Base-by-base conservation (phyloP, 768 basidiomycete genomes). In the Trametes meyenii region DNA sequence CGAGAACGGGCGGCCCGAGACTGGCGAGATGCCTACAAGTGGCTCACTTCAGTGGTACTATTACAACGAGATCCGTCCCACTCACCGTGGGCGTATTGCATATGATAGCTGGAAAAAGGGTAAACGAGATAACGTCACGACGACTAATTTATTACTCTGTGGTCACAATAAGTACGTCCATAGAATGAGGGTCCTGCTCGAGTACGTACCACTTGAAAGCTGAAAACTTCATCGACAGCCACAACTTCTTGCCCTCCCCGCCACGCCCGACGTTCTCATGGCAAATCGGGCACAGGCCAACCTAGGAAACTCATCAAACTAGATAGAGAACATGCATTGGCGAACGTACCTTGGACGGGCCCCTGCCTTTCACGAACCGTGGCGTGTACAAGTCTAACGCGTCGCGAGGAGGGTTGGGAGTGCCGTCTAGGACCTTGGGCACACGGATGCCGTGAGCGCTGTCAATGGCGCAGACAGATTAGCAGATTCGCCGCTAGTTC, bases 271-370 rank as follows among this genome's bases (percentile, higher is more conserved):
- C 70, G 39, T 77, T 72, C 72, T 92, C 90, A 43, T 84, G 71
- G 67, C 92, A 94, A 50, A 93, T 82, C 0, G 92, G 92, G 66
- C 92, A 94, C 38, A 92, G 70, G 2, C 90, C 92, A 0, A 86
- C 69, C 69, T 72, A 26, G 42, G 14, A 21, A 16, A 21, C 5
- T 6, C 13, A 48, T 24, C 26, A 46, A 21, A 19, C 6, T 12
- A 0, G 17, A 3, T 8, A 3, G 40, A 23, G 16, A 1, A 2
- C 3, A 0, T 3, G 26, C 21, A 8, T 12, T 1, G 21, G 24
- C 29, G 14, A 2, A 62, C 65, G 7, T 29, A 73, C 81, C 74
- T 93, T 93, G 2, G 83, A 80, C 1, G 75, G 70, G 5, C 89
- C 90, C 51, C 76, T 81, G 3, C 91, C 91, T 65, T 82, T 85